Evolutionary conservation across 2,329 filamentous ascomycete genomes (phyloP), one percentile per base, ranked within the genome.

Genomic region (Xylariomycetidae sp.): DNA sequence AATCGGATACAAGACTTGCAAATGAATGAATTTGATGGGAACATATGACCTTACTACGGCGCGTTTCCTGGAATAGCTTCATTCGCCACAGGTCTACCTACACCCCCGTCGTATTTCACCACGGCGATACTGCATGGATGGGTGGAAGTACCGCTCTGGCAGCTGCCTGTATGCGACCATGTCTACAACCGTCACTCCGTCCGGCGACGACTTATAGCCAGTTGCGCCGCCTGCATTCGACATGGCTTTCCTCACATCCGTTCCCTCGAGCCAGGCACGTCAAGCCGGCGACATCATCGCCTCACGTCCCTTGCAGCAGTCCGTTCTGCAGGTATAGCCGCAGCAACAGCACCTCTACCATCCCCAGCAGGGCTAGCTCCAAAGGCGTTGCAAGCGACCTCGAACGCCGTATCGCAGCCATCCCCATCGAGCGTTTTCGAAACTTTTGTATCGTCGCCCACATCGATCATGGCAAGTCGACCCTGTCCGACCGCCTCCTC

Each of bases 401-500:
- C 34, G 72, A 77, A 48, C 58, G 60, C 26, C 72, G 78, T 44
- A 88, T 90, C 39, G 68, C 78, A 12, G 77, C 75, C 5, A 89
- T 90, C 34, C 85, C 85, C 3, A 82, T 89, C 50, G 77, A 83
- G 37, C 76, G 85, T 14, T 90, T 79, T 48, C 82, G 92, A 43
- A 98, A 98, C 61, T 98, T 98, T 60, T 98, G 92, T 63, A 96
- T 98, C 53, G 90, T 98, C 32, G 92, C 92, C 8, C 92, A 98
- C 59, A 93, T 98, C 56, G 92, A 98, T 59, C 92, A 98, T 78
- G 92, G 92, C 52, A 98, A 98, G 64, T 94, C 85, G 56, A 98
- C 92, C 4, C 78, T 98, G 33, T 90, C 83, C 47, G 92, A 98
- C 54, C 82, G 92, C 3, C 67, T 98, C 34, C 74, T 98, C 42